Evolutionary conservation across 2,329 filamentous ascomycete genomes (phyloP).

Genomic region (Aspergillus terreus): DNA sequence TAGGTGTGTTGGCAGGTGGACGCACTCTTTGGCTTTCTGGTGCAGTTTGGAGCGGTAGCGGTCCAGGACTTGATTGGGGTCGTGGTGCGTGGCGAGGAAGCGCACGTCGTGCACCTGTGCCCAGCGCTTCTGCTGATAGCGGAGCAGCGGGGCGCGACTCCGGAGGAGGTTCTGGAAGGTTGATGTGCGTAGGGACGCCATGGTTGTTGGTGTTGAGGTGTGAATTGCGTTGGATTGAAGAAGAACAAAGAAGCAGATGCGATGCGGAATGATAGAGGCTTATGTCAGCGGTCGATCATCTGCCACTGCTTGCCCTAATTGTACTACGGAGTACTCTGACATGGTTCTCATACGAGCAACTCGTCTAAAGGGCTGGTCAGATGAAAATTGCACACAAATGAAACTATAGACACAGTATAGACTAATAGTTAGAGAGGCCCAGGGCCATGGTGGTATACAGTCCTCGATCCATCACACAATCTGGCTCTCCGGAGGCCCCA

Average conservation of each 20-base stretch:
- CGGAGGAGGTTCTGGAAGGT: constrained; percentile 48
- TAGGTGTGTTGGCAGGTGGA: not conserved
- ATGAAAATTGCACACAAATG: too few relatives aligned
- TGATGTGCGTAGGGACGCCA: constrained; percentile 50
- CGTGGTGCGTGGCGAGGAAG: constrained; percentile 76
- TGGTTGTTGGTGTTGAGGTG: constrained; percentile 21
- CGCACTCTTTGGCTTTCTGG: constrained; percentile 68
- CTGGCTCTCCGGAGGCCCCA: constrained; percentile 56
- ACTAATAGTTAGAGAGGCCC: not conserved
- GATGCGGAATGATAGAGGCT: not conserved
- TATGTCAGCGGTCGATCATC: not conserved
- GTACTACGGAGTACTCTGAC: too few relatives aligned
- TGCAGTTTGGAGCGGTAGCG: constrained; percentile 86
- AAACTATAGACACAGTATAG: not conserved
- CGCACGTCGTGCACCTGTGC: constrained; percentile 90
- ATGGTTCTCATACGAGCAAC: too few relatives aligned
- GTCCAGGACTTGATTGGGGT: constrained; percentile 64
- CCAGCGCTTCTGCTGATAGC: constrained; percentile 68
- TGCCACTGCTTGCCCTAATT: not conserved
- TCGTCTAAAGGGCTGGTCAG: too few relatives aligned
- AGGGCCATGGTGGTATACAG: not conserved
- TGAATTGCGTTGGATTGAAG: not conserved
- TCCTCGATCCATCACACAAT: not conserved
- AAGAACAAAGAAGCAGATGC: not conserved
- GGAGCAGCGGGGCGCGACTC: constrained; percentile 24